Conservation (phyloP, 192 early-diverging fungal genomes). For the Podila epigama region DNA sequence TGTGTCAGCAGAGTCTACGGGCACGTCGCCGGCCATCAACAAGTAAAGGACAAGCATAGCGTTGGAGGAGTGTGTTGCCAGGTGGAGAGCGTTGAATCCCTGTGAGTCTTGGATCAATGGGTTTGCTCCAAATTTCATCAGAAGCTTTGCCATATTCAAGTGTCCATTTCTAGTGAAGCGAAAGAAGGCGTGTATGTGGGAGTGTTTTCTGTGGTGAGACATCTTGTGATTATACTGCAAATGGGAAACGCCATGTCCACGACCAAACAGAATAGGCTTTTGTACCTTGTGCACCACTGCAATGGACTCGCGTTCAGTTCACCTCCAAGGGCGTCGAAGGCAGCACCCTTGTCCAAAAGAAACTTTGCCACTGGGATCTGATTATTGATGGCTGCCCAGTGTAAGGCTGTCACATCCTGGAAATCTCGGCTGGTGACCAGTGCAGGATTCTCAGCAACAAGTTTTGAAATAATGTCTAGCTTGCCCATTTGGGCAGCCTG, state of each 20-base stretch:
- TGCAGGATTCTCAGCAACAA: constrained; percentile 64
- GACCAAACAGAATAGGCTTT: too few relatives aligned
- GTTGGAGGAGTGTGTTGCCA: constrained; percentile 86
- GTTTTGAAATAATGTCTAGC: constrained; percentile 57
- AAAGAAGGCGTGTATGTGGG: not conserved
- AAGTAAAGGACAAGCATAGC: constrained; percentile 80
- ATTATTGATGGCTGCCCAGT: constrained; percentile 86
- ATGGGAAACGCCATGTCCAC: too few relatives aligned
- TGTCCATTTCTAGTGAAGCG: constrained; percentile 69
- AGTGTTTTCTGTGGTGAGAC: too few relatives aligned
- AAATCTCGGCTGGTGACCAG: constrained; percentile 64
- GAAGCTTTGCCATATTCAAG: constrained; percentile 72
- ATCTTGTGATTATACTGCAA: too few relatives aligned
- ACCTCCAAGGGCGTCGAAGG: constrained; percentile 77
- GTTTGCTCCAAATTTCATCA: constrained; percentile 83
- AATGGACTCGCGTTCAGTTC: constrained; percentile 87
- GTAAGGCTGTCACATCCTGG: constrained; percentile 78
- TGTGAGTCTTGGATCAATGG: constrained; percentile 76
- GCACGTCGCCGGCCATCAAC: constrained; percentile 69
- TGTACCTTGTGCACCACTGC: constrained; percentile 89
- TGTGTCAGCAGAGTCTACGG: constrained; percentile 76
- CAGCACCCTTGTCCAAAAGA: constrained; percentile 80
- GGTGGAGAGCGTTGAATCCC: constrained; percentile 91
- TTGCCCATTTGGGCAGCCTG: constrained; percentile 79
- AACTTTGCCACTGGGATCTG: constrained; percentile 74